Evolutionary conservation across 176 grass and related monocot genomes (phyloP).

Genomic region (Carex kokanica): DNA sequence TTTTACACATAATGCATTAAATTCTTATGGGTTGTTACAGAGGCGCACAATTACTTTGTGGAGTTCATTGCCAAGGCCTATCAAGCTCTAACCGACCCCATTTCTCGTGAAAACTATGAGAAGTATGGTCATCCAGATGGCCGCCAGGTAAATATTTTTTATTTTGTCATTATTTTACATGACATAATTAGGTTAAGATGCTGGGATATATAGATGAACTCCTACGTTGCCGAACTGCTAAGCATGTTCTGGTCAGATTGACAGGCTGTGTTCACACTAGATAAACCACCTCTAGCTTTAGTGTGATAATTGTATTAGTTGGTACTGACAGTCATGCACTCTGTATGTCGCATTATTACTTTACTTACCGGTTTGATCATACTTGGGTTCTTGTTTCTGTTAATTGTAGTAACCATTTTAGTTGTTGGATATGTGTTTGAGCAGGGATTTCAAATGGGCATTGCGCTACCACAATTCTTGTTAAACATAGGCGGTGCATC

Average conservation of each 20-base stretch:
- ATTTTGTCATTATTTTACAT: conserved; percentile 12
- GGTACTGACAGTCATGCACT: background rate
- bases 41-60: conserved; percentile 95
- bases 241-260: background rate
- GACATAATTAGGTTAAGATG: no score
- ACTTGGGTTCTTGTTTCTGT: background rate
- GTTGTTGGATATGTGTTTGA: background rate
- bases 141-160: conserved; percentile 65
- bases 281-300: background rate
- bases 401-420: background rate
- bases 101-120: conserved; percentile 98
- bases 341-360: background rate
- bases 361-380: background rate
- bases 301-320: background rate
- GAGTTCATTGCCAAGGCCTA: conserved; percentile 99
- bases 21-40: conserved; percentile 39
- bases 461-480: conserved; percentile 91
- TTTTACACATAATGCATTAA: background rate
- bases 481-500: conserved; percentile 93
- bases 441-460: conserved; percentile 97
- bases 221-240: background rate
- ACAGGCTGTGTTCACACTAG: background rate
- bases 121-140: conserved; percentile 99
- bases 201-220: conserved; percentile 17
- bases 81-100: conserved; percentile 89